phyloP scores from a whole-genome alignment of 2,329 filamentous ascomycete genomes.

The Colletotrichum coccodes region DNA sequence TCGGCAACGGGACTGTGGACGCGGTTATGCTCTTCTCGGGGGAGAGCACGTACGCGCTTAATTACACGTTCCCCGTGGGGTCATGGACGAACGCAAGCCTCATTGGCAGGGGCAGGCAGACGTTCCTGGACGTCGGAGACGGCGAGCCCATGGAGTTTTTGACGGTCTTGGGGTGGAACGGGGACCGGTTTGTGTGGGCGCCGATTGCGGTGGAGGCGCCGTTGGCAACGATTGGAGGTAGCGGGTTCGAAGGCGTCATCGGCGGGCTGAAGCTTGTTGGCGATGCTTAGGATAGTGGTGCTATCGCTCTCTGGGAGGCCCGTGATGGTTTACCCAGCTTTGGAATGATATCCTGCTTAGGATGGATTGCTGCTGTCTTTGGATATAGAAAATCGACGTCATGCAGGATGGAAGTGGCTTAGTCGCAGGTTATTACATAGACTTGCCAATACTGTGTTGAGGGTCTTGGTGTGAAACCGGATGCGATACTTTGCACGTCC shows the following conservation, averaged over 20 bases:
- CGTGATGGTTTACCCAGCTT: neutral
- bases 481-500: neutral
- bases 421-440: conserved; percentile 4
- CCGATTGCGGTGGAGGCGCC: conserved; percentile 31
- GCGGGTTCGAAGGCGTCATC: conserved; percentile 26
- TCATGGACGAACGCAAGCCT: conserved; percentile 28
- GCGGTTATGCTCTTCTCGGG: conserved; percentile 31
- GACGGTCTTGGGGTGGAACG: conserved; percentile 29
- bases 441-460: neutral
- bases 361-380: neutral
- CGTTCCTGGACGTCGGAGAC: conserved; percentile 26
- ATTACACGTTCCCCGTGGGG: conserved; percentile 33
- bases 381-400: neutral
- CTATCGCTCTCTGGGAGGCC: neutral
- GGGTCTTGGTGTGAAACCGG: neutral
- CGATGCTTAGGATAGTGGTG: neutral
- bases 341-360: neutral
- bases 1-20: conserved; percentile 30
- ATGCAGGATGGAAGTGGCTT: conserved; percentile 5
- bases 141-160: conserved; percentile 28
- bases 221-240: conserved; percentile 21
- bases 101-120: conserved; percentile 22
- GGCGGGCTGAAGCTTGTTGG: conserved; percentile 30
- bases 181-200: conserved; percentile 20
- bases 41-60: conserved; percentile 31